Base-by-base conservation (phyloP, 148 eudicot species). In the Mesembryanthemum crystallinum region DNA sequence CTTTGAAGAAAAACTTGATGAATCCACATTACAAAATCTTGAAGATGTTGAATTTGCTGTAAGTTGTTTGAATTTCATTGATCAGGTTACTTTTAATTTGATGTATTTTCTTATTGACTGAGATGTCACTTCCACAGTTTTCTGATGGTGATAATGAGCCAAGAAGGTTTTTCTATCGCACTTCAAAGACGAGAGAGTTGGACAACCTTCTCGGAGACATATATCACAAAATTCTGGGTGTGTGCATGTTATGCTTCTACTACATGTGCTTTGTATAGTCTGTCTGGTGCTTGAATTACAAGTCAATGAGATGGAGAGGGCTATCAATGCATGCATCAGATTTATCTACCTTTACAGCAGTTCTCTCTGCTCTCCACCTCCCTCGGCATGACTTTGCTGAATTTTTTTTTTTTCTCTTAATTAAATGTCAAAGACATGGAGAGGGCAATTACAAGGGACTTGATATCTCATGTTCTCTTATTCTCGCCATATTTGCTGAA, bases 191-290 rank as follows among this genome's bases (percentile, higher is more conserved):
- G 71, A 81, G 89, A 78, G 99, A 95, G 74, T 79, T 95, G 85
- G 99, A 95, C 83, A 85, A 81, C 78, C 85, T 95, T 79, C 88
- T 95, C 24, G 99, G 99, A 70, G 99, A 95, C 79, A 87, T 95
- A 79, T 92, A 92, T 87, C 99, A 95, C 79, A 95, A 95, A 79
- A 90, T 95, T 79, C 82, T 95, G 64, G 99, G 99, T 95, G 45
- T 66, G 85, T 87, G 60, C 73, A 82, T 73, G 18, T 35, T 71
- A 74, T 62, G n/a, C 65, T 74, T 11, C 42, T 8, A 45, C 33
- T 49, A 20, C 51, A 65, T 66, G 39, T 74, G 72, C 64, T 45
- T 78, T 79, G 73, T 78, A 69, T 61, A 52, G 32, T 68, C n/a
- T 49, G 58, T 59, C n/a, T 32, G 51, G 33, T 74, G 25, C 71